phyloP scores from a whole-genome alignment of 129 eudicot species.

The Flaveria robusta region DNA sequence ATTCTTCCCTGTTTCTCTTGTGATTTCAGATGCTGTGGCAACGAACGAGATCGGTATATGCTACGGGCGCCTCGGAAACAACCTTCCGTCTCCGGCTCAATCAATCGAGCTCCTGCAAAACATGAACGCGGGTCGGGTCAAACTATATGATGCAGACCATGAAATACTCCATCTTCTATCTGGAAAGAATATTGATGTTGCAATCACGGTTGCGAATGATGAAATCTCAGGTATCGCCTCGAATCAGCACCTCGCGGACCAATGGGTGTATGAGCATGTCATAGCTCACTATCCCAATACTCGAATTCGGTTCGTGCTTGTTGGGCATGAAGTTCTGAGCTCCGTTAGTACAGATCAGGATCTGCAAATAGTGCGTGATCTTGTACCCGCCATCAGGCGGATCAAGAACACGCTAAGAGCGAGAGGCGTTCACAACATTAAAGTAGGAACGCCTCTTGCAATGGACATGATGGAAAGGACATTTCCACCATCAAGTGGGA shows the following conservation, averaged over 20 bases:
- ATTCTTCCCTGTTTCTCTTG: background rate
- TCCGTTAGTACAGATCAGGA: constrained; percentile 30
- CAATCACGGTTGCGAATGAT: constrained; percentile 61
- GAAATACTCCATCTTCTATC: constrained; percentile 61
- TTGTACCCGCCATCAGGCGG: constrained; percentile 68
- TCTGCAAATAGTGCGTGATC: constrained; percentile 42
- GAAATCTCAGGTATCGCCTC: constrained; percentile 51
- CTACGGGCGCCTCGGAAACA: constrained; percentile 68
- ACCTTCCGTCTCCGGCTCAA: constrained; percentile 60
- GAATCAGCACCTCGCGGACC: constrained; percentile 53
- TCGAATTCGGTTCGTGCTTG: constrained; percentile 55
- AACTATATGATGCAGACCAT: constrained; percentile 62
- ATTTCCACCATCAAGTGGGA: constrained; percentile 67
- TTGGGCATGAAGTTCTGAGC: constrained; percentile 69
- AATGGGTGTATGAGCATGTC: constrained; percentile 67
- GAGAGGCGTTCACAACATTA: constrained; percentile 55
- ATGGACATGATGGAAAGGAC: constrained; percentile 63
- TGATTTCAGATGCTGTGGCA: constrained; percentile 35
- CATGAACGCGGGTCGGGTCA: constrained; percentile 51
- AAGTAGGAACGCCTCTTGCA: constrained; percentile 67
- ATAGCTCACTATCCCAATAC: constrained; percentile 61
- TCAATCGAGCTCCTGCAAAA: constrained; percentile 43
- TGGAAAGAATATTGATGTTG: constrained; percentile 50
- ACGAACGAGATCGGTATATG: constrained; percentile 51
- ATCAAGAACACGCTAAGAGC: constrained; percentile 45